A percentile compares a stretch with the other conserved stretches of the same genome.
These are phyloP conservation scores for Halteria grandinella DNA, from an alignment of 73 alveolate genomes.

Conservation along the genomic window DNA sequence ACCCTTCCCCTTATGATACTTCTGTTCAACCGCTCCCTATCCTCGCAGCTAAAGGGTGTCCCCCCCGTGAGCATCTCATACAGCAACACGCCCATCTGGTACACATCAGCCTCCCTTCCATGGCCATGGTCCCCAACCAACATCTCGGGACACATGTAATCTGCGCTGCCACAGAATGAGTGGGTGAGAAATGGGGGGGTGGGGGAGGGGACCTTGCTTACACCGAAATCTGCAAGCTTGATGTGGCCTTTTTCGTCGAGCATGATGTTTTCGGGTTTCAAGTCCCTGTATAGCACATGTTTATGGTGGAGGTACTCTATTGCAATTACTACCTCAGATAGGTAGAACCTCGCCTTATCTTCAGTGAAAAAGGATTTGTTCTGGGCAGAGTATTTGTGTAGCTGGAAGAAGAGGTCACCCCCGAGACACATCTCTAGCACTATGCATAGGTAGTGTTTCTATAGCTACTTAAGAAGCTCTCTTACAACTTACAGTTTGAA, in stretches of 20 bases:
- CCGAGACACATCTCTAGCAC: too few species aligned
- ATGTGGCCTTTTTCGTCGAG: constrained; percentile 67
- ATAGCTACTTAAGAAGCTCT: too few species aligned
- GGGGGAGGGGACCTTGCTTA: constrained; percentile 66
- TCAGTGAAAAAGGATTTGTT: constrained; percentile 68
- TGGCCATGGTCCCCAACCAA: constrained; percentile 40
- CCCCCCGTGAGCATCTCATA: constrained; percentile 38
- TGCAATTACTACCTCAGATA: background rate
- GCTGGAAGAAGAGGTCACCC: too few species aligned
- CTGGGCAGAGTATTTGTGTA: too few species aligned
- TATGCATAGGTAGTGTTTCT: too few species aligned
- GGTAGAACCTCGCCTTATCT: constrained; percentile 42
- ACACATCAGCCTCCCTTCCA: background rate
- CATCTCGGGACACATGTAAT: constrained; percentile 77
- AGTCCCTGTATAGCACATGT: constrained; percentile 5
- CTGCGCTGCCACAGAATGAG: constrained; percentile 72
- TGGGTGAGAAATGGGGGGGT: too few species aligned
- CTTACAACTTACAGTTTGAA: too few species aligned
- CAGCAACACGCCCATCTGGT: constrained; percentile 16
- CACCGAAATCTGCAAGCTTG: constrained; percentile 73
- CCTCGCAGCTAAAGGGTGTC: too few species aligned
- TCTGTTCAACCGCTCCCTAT: too few species aligned
- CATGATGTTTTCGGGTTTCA: constrained; percentile 68
- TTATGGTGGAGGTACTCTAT: constrained; percentile 18
- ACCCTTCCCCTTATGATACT: too few species aligned